phyloP scores from a whole-genome alignment of 345 rosid species.

The Isatis tinctoria region DNA sequence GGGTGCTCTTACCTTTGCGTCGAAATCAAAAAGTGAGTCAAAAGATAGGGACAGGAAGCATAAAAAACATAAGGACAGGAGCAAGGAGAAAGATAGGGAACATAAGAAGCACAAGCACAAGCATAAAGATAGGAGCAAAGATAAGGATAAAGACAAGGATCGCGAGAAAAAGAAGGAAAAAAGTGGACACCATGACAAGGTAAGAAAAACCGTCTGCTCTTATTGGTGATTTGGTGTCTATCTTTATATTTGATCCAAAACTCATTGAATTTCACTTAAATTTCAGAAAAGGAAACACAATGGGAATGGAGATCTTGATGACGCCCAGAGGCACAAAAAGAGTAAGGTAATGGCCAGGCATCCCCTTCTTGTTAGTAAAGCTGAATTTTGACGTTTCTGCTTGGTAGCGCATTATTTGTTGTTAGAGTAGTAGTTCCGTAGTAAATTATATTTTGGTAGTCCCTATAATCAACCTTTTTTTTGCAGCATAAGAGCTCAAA shows the following conservation, averaged over 20 bases:
- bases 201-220: slow-evolving; percentile 29
- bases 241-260: not conserved
- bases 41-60: slow-evolving; percentile 85
- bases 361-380: not conserved
- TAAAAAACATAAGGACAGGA: slow-evolving; percentile 77
- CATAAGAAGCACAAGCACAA: slow-evolving; percentile 87
- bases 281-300: slow-evolving; percentile 89
- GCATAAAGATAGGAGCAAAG: slow-evolving; percentile 78
- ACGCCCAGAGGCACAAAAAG: slow-evolving; percentile 73
- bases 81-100: slow-evolving; percentile 77
- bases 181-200: slow-evolving; percentile 76
- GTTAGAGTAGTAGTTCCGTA: not conserved
- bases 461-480: not conserved
- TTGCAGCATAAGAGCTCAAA: slow-evolving; percentile 59
- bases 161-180: slow-evolving; percentile 78
- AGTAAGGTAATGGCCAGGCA: slow-evolving; percentile 53
- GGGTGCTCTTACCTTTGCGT: slow-evolving; percentile 67
- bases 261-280: not conserved
- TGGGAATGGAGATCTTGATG: slow-evolving; percentile 71
- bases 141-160: slow-evolving; percentile 66
- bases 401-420: not conserved
- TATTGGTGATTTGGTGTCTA: not conserved
- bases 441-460: not conserved
- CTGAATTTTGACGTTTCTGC: not conserved
- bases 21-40: slow-evolving; percentile 62